Percentiles rank a stretch among this genome's conserved stretches.
These are phyloP conservation scores for Psidium guajava DNA, from an alignment of 345 rosid genomes.

Conservation along the genomic window DNA sequence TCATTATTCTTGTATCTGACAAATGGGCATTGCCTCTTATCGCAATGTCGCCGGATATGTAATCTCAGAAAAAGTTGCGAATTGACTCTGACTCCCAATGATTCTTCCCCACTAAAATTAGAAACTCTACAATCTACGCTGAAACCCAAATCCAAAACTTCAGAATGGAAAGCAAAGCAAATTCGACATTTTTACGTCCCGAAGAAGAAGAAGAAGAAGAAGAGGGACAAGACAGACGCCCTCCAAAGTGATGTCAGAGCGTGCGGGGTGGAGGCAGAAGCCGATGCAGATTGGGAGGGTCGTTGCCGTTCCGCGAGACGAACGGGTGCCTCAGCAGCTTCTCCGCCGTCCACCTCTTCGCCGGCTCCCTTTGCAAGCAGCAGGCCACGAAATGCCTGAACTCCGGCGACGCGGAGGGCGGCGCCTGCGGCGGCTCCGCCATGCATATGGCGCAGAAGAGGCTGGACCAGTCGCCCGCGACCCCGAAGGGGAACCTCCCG, in stretches of 20 bases:
- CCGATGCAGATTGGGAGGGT: slow-evolving; percentile 48
- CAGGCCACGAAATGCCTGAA: slow-evolving; percentile 57
- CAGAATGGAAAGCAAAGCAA: not conserved
- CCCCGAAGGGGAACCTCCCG: slow-evolving; percentile 71
- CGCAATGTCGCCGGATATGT: not conserved
- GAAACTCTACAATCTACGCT: not conserved
- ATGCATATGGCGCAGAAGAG: slow-evolving; percentile 84
- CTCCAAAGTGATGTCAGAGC: not conserved
- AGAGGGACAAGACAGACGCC: not conserved
- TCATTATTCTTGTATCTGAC: not conserved
- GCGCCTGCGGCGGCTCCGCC: slow-evolving; percentile 83
- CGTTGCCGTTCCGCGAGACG: slow-evolving; percentile 35
- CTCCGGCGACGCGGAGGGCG: slow-evolving; percentile 46
- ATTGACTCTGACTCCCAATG: not conserved
- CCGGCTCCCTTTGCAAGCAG: slow-evolving; percentile 79
- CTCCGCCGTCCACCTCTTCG: slow-evolving; percentile 44
- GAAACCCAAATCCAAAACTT: not conserved
- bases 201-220: no score
- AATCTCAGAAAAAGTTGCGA: not conserved
- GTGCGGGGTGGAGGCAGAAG: slow-evolving; percentile 68
- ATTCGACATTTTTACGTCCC: not conserved
- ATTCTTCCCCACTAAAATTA: not conserved
- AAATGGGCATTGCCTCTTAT: not conserved
- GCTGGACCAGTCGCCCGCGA: slow-evolving; percentile 86
- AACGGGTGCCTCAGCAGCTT: slow-evolving; percentile 75